A percentile compares a stretch with the other conserved stretches of the same genome.
These are phyloP conservation scores for Endogone sp. DNA, from an alignment of 192 early-diverging fungal genomes.

Conservation along the genomic window DNA sequence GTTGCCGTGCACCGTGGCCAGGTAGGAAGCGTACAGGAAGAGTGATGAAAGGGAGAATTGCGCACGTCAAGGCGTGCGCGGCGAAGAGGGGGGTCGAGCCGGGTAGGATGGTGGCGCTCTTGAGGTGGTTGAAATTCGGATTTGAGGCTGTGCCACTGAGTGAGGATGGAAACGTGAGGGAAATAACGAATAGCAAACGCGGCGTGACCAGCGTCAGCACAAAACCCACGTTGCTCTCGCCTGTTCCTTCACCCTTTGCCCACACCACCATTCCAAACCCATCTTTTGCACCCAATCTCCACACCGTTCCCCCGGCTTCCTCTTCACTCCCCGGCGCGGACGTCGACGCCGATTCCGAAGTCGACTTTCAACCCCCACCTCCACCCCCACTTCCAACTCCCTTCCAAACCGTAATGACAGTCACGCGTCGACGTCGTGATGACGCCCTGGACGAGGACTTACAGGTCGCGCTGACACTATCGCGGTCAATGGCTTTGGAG, in stretches of 20 bases:
- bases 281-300: not conserved
- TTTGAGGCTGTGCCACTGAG: no score
- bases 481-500: not conserved
- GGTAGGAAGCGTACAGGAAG: not conserved
- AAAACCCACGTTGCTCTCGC: no score
- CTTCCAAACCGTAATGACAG: no score
- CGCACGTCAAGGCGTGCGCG: not conserved
- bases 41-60: not conserved
- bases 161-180: no score
- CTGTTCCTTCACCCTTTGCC: no score
- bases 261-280: not conserved
- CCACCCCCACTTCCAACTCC: not conserved
- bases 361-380: not conserved
- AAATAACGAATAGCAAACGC: no score
- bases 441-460: not conserved
- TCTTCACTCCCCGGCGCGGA: not conserved
- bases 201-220: no score
- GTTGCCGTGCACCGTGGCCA: not conserved
- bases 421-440: not conserved
- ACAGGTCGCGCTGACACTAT: constrained; percentile 2
- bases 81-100: not conserved
- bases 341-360: not conserved
- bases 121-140: no score
- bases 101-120: no score
- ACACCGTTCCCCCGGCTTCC: not conserved